Evolutionary conservation across 805 yeast species (phyloP), one percentile per base, ranked within the genome.

Genomic region (Candida sakaeoensis): DNA sequence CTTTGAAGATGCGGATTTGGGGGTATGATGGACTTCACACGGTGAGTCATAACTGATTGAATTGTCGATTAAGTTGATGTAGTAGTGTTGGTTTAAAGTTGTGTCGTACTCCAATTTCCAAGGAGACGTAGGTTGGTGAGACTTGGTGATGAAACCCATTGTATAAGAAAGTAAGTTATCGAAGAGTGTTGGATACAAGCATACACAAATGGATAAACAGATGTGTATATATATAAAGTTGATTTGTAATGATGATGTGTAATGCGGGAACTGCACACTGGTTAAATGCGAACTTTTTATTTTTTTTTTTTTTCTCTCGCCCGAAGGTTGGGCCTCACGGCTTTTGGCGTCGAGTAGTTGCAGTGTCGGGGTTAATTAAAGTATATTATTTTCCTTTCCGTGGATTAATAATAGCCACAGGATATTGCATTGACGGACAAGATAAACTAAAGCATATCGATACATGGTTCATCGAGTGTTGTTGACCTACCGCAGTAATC

Each of bases 31-130:
- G 3, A 72, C 76, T 51, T 72, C 77, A 34, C 63, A 53, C 2
- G 77, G 75, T 31, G 62, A 64, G 49, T 72, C 76, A 45, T 70
- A 68, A 37, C 69, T 65, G 10, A 70, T 56, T 2, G 59, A 46
- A 33, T 59, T 61, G 9, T 62, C 61, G 13, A 42, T 36, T 17
- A 49, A 44, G 42, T 72, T 68, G 13, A 69, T 46, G 43, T 68
- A 72, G 48, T 68, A 71, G 45, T 63, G 60, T 47, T 67, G 68
- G 28, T 67, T 57, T 27, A 72, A 52, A 4, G 49, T 49, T 1
- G 65, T 55, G 46, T 72, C 76, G 41, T 28, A 58, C 40, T 26
- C 70, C 57, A 51, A 44, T 37, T 47, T 49, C 57, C 55, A 53
- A 15, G 40, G 46, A 14, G 34, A 17, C 3, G n/a, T 13, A 10